These are phyloP conservation scores for Nannizziopsis barbatae DNA, from an alignment of 2,329 filamentous ascomycete species.

Conservation along the genomic window DNA sequence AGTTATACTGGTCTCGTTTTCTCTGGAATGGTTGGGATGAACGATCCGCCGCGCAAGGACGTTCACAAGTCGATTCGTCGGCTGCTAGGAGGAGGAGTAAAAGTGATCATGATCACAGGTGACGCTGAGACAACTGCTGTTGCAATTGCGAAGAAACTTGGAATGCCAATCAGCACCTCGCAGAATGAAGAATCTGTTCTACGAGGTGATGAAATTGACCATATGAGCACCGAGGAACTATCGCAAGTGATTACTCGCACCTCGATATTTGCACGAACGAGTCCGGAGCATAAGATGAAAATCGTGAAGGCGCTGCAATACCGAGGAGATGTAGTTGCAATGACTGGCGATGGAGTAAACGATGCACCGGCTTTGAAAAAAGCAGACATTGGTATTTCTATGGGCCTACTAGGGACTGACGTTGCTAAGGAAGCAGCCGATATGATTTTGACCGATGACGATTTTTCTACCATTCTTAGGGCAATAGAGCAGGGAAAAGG, in stretches of 20 bases:
- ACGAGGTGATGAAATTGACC: conserved; percentile 81
- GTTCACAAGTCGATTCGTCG: conserved; percentile 81
- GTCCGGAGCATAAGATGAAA: conserved; percentile 95
- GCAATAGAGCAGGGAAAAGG: conserved; percentile 98
- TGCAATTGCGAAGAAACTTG: conserved; percentile 87
- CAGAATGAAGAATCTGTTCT: conserved; percentile 54
- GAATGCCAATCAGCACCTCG: conserved; percentile 65
- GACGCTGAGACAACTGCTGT: conserved; percentile 91
- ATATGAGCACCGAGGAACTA: conserved; percentile 76
- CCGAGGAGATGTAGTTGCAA: conserved; percentile 90
- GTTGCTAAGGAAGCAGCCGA: conserved; percentile 91
- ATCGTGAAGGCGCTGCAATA: conserved; percentile 86
- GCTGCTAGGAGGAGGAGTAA: conserved; percentile 86
- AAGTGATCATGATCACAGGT: conserved; percentile 98
- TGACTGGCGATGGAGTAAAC: conserved; percentile 98
- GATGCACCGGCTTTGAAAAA: conserved; percentile 94
- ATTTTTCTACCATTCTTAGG: conserved; percentile 80
- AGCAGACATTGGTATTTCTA: conserved; percentile 94
- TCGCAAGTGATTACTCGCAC: conserved; percentile 75
- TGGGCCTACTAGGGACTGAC: conserved; percentile 90
- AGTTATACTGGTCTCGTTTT: conserved; percentile 76
- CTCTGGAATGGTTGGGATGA: conserved; percentile 91
- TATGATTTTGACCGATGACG: conserved; percentile 79
- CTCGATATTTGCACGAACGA: conserved; percentile 90
- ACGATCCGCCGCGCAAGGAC: conserved; percentile 81